A percentile compares a stretch with the other conserved stretches of the same genome.
Evolutionary conservation across 352 stramenopile genomes (phyloP).

Genomic region (Peronospora tabacina): DNA sequence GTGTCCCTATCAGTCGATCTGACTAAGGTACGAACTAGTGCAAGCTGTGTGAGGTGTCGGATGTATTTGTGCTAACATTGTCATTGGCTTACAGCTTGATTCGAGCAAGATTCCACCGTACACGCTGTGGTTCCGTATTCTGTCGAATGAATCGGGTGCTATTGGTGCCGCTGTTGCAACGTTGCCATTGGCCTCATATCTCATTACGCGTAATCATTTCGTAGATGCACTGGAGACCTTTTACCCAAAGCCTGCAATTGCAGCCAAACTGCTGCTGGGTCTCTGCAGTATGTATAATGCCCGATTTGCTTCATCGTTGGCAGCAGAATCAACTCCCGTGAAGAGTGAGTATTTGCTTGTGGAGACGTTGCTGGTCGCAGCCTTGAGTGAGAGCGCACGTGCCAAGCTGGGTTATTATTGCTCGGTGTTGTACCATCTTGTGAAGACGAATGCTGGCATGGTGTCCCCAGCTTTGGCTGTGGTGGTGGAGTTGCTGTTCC

Average conservation of each 20-base stretch:
- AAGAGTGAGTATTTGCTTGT: conserved; percentile 79
- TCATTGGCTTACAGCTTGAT: conserved; percentile 33
- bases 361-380: conserved; percentile 60
- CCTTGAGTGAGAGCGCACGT: conserved; percentile 38
- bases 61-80: neutral
- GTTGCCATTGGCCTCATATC: conserved; percentile 63
- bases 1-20: conserved; percentile 43
- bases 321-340: conserved; percentile 21
- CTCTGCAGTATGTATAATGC: conserved; percentile 51
- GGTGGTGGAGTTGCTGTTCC: conserved; percentile 78
- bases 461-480: conserved; percentile 74
- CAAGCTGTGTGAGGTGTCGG: neutral
- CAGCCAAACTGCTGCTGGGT: conserved; percentile 60
- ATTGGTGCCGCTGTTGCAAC: conserved; percentile 54
- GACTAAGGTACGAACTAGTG: conserved; percentile 27
- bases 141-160: conserved; percentile 64
- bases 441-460: conserved; percentile 59
- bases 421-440: conserved; percentile 64
- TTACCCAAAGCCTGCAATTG: conserved; percentile 57
- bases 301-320: conserved; percentile 39
- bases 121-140: conserved; percentile 53
- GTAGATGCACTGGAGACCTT: conserved; percentile 52
- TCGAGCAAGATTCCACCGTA: conserved; percentile 60
- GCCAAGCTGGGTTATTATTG: conserved; percentile 58
- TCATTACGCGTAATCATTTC: conserved; percentile 51